Percentiles rank a stretch among this genome's conserved stretches.
These are phyloP conservation scores for Primulina eburnea DNA, from an alignment of 257 asterid species.

Conservation along the genomic window DNA sequence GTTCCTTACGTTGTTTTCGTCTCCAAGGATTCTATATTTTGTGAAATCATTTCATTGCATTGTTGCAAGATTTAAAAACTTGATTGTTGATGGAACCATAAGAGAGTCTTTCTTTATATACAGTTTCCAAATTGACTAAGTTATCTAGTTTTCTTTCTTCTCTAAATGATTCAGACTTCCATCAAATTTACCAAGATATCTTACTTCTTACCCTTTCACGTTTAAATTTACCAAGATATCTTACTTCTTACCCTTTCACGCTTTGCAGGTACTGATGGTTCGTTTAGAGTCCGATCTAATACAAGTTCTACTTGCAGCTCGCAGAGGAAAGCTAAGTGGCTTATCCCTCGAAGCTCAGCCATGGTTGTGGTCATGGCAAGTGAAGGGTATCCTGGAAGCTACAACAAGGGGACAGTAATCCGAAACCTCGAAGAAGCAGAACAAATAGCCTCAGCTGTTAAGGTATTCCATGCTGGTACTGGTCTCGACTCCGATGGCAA, in stretches of 20 bases:
- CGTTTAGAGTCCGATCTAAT: conserved; percentile 83
- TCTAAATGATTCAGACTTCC: neutral
- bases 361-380: conserved; percentile 98
- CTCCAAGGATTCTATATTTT: too few relatives aligned
- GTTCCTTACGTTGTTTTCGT: too few relatives aligned
- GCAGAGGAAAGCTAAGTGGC: conserved; percentile 60
- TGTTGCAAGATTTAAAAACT: neutral
- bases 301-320: conserved; percentile 74
- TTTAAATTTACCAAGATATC: neutral
- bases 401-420: conserved; percentile 64
- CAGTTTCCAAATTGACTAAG: neutral
- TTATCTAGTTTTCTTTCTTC: neutral
- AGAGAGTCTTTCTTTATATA: neutral
- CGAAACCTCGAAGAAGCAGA: conserved; percentile 77
- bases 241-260: neutral
- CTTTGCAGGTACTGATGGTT: conserved; percentile 75
- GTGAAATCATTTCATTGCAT: neutral
- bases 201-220: neutral
- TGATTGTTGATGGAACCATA: too few relatives aligned
- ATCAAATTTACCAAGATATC: neutral
- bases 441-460: conserved; percentile 53
- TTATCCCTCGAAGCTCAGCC: conserved; percentile 67
- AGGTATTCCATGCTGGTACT: conserved; percentile 86
- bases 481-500: conserved; percentile 60
- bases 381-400: conserved; percentile 88